phyloP scores from a whole-genome alignment of 2,329 filamentous ascomycete species.

The Fusarium falciforme region DNA sequence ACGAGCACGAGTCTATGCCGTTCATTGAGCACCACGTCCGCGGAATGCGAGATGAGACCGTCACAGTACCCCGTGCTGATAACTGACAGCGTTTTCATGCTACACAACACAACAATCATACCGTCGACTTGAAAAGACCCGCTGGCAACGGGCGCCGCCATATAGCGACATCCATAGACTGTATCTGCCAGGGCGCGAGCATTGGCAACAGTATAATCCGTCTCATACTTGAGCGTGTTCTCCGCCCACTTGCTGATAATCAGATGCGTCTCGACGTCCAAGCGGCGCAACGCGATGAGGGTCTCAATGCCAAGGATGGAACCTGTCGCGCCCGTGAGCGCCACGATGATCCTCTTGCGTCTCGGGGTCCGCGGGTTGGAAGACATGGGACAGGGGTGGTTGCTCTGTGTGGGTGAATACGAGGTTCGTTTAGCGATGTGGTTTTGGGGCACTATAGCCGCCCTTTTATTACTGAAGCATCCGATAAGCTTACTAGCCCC shows the following conservation, averaged over 20 bases:
- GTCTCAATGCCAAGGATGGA: neutral
- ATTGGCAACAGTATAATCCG: neutral
- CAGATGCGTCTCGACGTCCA: neutral
- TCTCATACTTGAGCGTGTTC: neutral
- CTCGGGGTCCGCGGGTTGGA: neutral
- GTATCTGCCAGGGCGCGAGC: neutral
- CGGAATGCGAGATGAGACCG: conserved; percentile 6
- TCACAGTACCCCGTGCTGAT: conserved; percentile 11
- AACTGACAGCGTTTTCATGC: conserved; percentile 11
- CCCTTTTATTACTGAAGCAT: neutral
- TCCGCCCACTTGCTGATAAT: neutral
- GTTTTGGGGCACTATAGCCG: neutral
- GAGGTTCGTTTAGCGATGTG: neutral
- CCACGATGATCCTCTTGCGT: neutral
- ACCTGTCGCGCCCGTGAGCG: neutral
- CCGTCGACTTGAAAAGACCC: conserved; percentile 16
- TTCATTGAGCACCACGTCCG: conserved; percentile 24
- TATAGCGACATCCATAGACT: neutral
- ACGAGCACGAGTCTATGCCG: neutral
- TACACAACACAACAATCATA: conserved; percentile 21
- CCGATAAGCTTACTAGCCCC: neutral
- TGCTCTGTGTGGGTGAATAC: neutral
- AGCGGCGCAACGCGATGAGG: neutral
- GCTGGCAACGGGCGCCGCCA: neutral
- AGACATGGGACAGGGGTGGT: neutral